Conservation (phyloP, 805 yeast species). For the Wickerhamiella occidentalis region DNA sequence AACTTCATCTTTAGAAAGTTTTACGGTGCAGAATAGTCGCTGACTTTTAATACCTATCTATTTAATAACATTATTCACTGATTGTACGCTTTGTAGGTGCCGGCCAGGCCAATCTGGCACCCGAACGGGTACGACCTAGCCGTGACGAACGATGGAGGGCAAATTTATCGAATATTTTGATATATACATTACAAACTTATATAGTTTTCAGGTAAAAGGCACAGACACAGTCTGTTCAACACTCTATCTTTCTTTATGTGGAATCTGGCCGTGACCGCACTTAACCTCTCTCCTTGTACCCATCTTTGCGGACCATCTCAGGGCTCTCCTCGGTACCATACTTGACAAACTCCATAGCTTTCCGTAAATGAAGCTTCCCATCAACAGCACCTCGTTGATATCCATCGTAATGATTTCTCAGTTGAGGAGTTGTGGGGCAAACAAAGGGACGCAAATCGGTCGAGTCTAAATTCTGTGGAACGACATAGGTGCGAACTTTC, state of each 20-base stretch:
- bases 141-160: no score
- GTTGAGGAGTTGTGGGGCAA: slow-evolving; percentile 57
- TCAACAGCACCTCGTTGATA: slow-evolving; percentile 54
- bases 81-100: no score
- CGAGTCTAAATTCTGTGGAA: slow-evolving; percentile 40
- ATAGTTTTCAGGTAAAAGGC: neutral
- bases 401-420: slow-evolving; percentile 57
- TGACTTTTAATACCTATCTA: neutral
- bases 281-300: slow-evolving; percentile 23
- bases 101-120: no score
- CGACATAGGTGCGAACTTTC: slow-evolving; percentile 82
- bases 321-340: slow-evolving; percentile 38
- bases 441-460: slow-evolving; percentile 59
- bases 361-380: slow-evolving; percentile 57
- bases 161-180: no score
- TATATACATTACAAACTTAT: neutral
- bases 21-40: slow-evolving; percentile 37
- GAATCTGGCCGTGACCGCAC: no score
- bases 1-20: slow-evolving; percentile 65
- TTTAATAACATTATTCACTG: neutral
- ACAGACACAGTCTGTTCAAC: no score
- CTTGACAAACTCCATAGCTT: slow-evolving; percentile 63
- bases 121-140: no score
- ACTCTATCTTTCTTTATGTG: no score
- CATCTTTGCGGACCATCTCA: slow-evolving; percentile 21